Evolutionary conservation across 345 rosid species (phyloP), one percentile per base, ranked within the genome.

Genomic region (Mallotus nudiflorus): DNA sequence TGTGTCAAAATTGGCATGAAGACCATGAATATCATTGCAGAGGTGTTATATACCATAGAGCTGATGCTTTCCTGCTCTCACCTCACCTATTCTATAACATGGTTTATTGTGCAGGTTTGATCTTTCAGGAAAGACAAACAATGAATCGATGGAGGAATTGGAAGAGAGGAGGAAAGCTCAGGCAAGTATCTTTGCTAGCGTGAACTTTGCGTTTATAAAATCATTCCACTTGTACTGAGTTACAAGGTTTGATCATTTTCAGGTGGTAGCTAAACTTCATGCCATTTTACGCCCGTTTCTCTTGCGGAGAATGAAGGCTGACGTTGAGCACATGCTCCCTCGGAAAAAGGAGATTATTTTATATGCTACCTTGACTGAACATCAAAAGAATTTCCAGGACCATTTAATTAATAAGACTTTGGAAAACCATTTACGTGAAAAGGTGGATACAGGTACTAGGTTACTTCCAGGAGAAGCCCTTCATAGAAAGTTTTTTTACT

Each of bases 191-290:
- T 52, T 78, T 45, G 58, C 64, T 19, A 68, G 27, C 53, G 50
- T 35, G 51, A 14, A 50, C 0, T 31, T 49, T 66, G 22, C 60
- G 62, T 73, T 56, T 49, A 22, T 50, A 35, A 10, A 42, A 75
- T 9, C 5, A 56, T 57, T 74, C 64, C 35, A 19, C 48, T 29
- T 56, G 70, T 52, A 24, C 53, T 62, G 67, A 10, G 53, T 44
- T 11, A 13, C 29, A 66, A 11, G 67, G 69, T 53, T 78, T 44
- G 7, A 48, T 84, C 64, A 67, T 56, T 25, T 75, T 48, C 82
- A 95, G 99, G 91, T 91, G 72, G 94, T 95, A 33, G 87, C 89
- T 13, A 95, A 95, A 81, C 97, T 95, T 55, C 99, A 95, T 82
- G 86, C 84, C 65, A 95, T 95, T 67, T 78, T 95, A 72, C 97